phyloP scores from a whole-genome alignment of 2,329 filamentous ascomycete species.

The Beauveria brongniartii region DNA sequence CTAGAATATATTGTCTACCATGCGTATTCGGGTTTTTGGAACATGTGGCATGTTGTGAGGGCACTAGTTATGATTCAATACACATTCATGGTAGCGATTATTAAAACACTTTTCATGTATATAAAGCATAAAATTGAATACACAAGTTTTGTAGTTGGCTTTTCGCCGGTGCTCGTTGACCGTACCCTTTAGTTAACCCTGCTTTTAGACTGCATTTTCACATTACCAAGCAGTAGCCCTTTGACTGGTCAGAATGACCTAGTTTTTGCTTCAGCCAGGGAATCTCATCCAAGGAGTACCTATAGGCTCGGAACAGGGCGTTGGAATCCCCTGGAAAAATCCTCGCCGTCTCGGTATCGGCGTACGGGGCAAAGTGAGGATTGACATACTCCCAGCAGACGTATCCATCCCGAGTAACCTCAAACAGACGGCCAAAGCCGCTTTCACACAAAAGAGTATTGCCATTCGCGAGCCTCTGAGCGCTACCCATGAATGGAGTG shows the following conservation, averaged over 20 bases:
- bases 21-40: too few species aligned
- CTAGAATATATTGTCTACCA: neutral
- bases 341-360: conserved; percentile 16
- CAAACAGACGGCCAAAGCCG: conserved; percentile 20
- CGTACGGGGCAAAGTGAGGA: conserved; percentile 20
- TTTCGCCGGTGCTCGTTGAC: too few species aligned
- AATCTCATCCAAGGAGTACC: conserved; percentile 21
- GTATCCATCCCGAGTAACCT: conserved; percentile 19
- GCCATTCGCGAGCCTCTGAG: conserved; percentile 20
- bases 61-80: too few species aligned
- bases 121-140: too few species aligned
- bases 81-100: too few species aligned
- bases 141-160: too few species aligned
- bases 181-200: too few species aligned
- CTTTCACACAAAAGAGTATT: conserved; percentile 23
- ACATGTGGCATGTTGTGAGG: too few species aligned
- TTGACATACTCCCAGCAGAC: conserved; percentile 25
- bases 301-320: conserved; percentile 21
- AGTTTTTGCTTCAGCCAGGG: conserved; percentile 17
- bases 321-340: conserved; percentile 24
- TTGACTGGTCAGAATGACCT: neutral
- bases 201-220: too few species aligned
- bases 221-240: too few species aligned
- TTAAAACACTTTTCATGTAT: too few species aligned
- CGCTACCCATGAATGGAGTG: conserved; percentile 24